Percentiles rank a stretch among this genome's conserved stretches.
These are phyloP conservation scores for Hypoxylon lienhwacheense DNA, from an alignment of 495 filamentous ascomycete genomes.

Conservation along the genomic window DNA sequence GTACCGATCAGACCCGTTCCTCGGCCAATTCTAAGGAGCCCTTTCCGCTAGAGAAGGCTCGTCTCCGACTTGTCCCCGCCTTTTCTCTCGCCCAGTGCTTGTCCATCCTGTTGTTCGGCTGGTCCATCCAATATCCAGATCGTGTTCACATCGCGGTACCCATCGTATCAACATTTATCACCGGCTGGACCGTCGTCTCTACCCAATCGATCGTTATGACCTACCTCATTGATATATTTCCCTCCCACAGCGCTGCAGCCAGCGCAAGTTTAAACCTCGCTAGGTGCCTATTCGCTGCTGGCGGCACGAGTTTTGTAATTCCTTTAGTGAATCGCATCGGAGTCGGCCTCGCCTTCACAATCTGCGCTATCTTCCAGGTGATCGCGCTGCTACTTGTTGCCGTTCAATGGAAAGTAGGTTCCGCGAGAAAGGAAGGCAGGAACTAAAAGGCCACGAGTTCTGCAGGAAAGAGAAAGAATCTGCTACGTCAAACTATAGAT, in stretches of 20 bases:
- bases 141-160: constrained; percentile 40
- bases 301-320: constrained; percentile 41
- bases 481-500: neutral
- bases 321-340: constrained; percentile 43
- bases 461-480: constrained; percentile 5
- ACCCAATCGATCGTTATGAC: constrained; percentile 44
- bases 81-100: constrained; percentile 38
- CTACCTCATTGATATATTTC: constrained; percentile 48
- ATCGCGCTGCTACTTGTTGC: constrained; percentile 43
- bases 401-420: constrained; percentile 47
- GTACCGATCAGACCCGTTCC: neutral
- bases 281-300: constrained; percentile 46
- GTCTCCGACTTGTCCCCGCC: constrained; percentile 39
- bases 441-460: constrained; percentile 3
- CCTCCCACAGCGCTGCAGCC: constrained; percentile 41
- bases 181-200: constrained; percentile 46
- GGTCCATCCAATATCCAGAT: constrained; percentile 36
- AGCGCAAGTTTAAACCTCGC: constrained; percentile 47
- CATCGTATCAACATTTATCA: constrained; percentile 44
- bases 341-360: constrained; percentile 45
- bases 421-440: constrained; percentile 43
- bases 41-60: constrained; percentile 47
- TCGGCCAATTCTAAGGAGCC: constrained; percentile 12
- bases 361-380: constrained; percentile 45
- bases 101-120: constrained; percentile 45